A percentile compares a stretch with the other conserved stretches of the same genome.
phyloP scores from a whole-genome alignment of 805 yeast species.

The Candida tibetensis region DNA sequence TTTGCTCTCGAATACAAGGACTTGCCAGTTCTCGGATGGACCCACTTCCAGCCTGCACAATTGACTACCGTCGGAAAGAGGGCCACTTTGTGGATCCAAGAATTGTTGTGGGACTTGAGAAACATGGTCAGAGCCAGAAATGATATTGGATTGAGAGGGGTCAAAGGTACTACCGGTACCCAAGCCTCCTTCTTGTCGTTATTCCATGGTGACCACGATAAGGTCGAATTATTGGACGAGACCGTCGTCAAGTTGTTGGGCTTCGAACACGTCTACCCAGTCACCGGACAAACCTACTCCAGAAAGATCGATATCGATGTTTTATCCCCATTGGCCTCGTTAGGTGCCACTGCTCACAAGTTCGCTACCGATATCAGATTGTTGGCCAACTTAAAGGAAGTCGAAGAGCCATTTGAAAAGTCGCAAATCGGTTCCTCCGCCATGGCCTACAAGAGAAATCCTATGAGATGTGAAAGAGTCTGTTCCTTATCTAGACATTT shows the following conservation, averaged over 20 bases:
- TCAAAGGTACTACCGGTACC: conserved; percentile 98
- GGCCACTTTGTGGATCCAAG: conserved; percentile 97
- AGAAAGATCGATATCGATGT: conserved; percentile 97
- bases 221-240: conserved; percentile 89
- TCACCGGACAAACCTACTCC: conserved; percentile 98
- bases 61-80: conserved; percentile 98
- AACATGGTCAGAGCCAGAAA: conserved; percentile 94
- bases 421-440: conserved; percentile 98
- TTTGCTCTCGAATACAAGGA: conserved; percentile 93
- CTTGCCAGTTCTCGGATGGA: conserved; percentile 97
- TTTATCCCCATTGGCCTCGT: conserved; percentile 85
- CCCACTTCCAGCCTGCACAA: conserved; percentile 99
- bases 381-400: conserved; percentile 93
- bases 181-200: conserved; percentile 94
- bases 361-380: conserved; percentile 96
- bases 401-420: conserved; percentile 98
- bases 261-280: conserved; percentile 92
- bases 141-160: conserved; percentile 95
- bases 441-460: conserved; percentile 99
- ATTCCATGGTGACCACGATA: conserved; percentile 95
- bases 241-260: conserved; percentile 92
- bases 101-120: conserved; percentile 95
- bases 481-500: conserved; percentile 97
- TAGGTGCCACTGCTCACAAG: conserved; percentile 96
- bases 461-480: conserved; percentile 98